Evolutionary conservation across 768 basidiomycete species (phyloP), one percentile per base, ranked within the genome.

Genomic region (Sarcomyxa edulis): DNA sequence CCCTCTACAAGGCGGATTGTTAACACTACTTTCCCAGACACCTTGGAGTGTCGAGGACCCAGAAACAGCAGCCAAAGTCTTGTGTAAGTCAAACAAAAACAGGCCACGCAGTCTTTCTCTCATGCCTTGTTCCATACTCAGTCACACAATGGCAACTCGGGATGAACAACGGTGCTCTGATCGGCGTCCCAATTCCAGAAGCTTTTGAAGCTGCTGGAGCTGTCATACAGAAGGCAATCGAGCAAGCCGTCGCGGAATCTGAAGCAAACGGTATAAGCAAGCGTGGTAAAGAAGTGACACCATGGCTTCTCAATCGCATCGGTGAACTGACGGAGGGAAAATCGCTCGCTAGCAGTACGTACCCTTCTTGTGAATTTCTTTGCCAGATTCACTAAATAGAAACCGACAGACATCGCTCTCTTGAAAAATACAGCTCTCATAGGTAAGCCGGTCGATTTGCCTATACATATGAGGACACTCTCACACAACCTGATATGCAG

Each of bases 171-270:
- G 88, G 92, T 12, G 80, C 76, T 5, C 56, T 98, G 12, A 80
- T 99, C 45, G 92, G 81, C 6, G 87, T 85, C 5, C 96, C 96
- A 15, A 96, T 98, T 37, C 96, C 94, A 1, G 72, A 76, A 38
- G 64, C 78, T 42, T 81, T 83, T 49, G 78, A 91, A 50, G 64
- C 62, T 4, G 62, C 64, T n/a, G 92, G 92, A 6, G 65, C 69
- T 36, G 48, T 60, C 26, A 74, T 96, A 10, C 92, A 97, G 55
- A 54, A 67, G 29, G 80, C 81, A 0, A 85, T 97, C 6, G 82
- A 94, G 41, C 81, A 78, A 49, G 96, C 96, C 6, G 74, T 99
- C 5, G 54, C 57, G 10, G 95, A 99, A 61, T 84, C 88, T 4
- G 82, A 88, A 45, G 71, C 74, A 42, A 84, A 82, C 46, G 91